Percentiles rank a stretch among this genome's conserved stretches.
Conservation (phyloP, 768 basidiomycete species). For the Termitomyces sp. region DNA sequence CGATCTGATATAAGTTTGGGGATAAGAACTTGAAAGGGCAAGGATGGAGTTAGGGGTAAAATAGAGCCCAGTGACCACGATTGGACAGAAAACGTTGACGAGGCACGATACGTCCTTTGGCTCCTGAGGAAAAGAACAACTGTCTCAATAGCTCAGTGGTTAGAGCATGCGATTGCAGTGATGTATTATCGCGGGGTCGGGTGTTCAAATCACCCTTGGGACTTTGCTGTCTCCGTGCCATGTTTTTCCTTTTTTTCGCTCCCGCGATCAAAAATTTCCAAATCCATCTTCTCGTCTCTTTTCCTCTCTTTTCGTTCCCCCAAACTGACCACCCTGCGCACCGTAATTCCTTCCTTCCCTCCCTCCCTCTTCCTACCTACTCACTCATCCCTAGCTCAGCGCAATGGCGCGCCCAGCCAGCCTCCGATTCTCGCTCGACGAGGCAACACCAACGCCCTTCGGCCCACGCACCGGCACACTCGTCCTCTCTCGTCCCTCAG, state of each 20-base stretch:
- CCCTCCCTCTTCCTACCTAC: neutral
- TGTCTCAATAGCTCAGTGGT: conserved; percentile 15
- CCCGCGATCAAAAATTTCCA: no score
- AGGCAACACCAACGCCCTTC: conserved; percentile 12
- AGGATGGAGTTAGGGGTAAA: no score
- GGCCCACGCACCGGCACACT: conserved; percentile 37
- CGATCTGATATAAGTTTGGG: no score
- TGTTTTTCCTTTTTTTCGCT: no score
- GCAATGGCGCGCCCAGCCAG: conserved; percentile 4
- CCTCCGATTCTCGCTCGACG: conserved; percentile 8
- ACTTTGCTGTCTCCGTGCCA: no score
- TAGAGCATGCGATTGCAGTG: conserved; percentile 18
- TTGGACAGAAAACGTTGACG: no score
- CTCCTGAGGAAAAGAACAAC: no score
- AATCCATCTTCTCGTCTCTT: no score
- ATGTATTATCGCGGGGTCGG: conserved; percentile 11
- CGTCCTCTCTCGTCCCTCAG: conserved; percentile 16
- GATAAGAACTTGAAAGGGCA: no score
- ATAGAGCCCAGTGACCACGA: no score
- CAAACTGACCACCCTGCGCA: neutral
- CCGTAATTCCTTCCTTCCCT: neutral
- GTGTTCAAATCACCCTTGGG: conserved; percentile 19
- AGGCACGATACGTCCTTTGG: no score
- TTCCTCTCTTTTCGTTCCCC: neutral
- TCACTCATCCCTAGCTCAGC: neutral